Base-by-base conservation (phyloP, 306 rosid genomes). In the Citrullus amarus region DNA sequence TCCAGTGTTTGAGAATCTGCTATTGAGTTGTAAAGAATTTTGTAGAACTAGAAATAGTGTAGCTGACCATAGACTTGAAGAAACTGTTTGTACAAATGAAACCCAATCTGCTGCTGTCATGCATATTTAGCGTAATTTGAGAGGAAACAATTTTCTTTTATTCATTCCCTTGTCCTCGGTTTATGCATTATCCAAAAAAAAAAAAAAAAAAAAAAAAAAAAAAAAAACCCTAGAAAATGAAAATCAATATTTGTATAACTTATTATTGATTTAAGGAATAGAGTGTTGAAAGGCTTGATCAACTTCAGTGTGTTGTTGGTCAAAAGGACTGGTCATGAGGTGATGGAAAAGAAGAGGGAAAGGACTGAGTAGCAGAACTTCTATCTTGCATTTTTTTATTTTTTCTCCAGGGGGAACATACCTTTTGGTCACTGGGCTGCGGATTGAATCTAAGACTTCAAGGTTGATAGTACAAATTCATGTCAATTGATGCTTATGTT, bases 1-100 rank as follows among this genome's bases (percentile, higher is more conserved):
- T 75, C 86, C 88, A 14, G 86, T 79, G 58, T 82, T 91, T 12
- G 84, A 67, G 78, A 82, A 86, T 80, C 85, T 94, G 57, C n/a
- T 87, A 43, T 78, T 79, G 58, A 86, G 95, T 79, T 91, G 93
- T 80, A 78, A 82, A 62, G 91, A 90, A 68, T 51, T 86, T 80
- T 85, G 79, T 56, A 79, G 66, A 69, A 82, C 79, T 77, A 63
- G 73, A 71, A 56, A 48, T 15, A 77, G 28, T 63, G 75, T 38
- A 70, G 81, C 73, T 65, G 78, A 63, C 81, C 62, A 12, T 76
- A 74, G 79, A 80, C 80, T 81, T 76, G 70, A 67, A 72, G 76
- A 78, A 85, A 77, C 36, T 77, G 86, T 75, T 50, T 16, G 53
- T 60, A 57, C 17, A 59, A 30, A 54, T 58, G 83, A 82, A 63